phyloP scores from a whole-genome alignment of 257 asterid genomes.

The Osmanthus fragrans region DNA sequence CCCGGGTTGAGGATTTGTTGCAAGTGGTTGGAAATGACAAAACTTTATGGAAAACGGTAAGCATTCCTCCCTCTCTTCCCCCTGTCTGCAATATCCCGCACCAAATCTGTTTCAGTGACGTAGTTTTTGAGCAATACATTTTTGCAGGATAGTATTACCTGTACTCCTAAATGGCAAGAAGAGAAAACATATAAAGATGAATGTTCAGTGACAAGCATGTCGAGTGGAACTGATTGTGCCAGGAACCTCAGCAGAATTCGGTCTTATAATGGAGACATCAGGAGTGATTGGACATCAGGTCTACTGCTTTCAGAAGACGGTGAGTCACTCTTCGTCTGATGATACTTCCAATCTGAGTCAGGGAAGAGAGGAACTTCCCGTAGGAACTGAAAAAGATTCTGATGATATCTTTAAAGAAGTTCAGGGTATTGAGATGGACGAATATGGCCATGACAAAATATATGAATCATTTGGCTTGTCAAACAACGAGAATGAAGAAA shows the following conservation, averaged over 20 bases:
- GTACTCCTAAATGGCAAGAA: not conserved
- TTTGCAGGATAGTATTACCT: not conserved
- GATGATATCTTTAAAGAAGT: conserved; percentile 67
- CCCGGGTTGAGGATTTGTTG: conserved; percentile 65
- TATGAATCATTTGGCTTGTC: conserved; percentile 35
- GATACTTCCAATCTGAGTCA: conserved; percentile 36
- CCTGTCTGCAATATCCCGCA: not conserved
- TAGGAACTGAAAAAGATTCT: conserved; percentile 47
- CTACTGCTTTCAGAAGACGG: conserved; percentile 22
- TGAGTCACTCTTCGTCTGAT: conserved; percentile 40
- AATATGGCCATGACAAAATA: conserved; percentile 35
- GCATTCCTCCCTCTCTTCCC: not conserved
- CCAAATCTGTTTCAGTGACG: not conserved
- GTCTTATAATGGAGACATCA: conserved; percentile 25
- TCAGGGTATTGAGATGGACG: conserved; percentile 60
- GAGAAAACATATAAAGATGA: not conserved
- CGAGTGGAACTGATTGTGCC: not conserved
- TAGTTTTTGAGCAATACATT: not conserved
- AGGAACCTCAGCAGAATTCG: conserved; percentile 23
- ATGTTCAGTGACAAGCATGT: not conserved
- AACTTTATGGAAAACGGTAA: conserved; percentile 23
- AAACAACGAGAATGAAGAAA: conserved; percentile 44
- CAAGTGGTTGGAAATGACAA: conserved; percentile 43
- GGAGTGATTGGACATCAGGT: conserved; percentile 22
- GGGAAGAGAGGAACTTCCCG: conserved; percentile 31